phyloP scores from a whole-genome alignment of 257 asterid genomes.

The Datura wrightii region DNA sequence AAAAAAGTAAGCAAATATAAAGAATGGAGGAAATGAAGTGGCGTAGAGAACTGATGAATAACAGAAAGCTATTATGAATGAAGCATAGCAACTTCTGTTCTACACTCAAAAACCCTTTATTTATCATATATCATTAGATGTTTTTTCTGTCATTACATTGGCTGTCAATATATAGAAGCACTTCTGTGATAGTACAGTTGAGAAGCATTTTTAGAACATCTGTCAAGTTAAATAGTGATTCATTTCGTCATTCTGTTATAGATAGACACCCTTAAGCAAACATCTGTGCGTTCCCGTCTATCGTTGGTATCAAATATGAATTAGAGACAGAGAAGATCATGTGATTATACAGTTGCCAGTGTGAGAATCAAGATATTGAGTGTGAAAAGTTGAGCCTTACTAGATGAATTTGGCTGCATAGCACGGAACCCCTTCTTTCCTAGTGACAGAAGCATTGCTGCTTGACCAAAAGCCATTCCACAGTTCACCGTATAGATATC shows the following conservation, averaged over 20 bases:
- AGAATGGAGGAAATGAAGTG: neutral
- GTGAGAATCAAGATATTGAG: neutral
- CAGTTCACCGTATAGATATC: conserved; percentile 81
- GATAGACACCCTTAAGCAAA: neutral
- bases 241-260: neutral
- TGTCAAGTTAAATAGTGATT: conserved; percentile 11
- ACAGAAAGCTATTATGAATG: neutral
- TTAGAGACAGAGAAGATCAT: conserved; percentile 8
- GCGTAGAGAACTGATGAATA: neutral
- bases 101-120: conserved; percentile 14
- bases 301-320: neutral
- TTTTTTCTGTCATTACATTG: neutral
- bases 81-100: neutral
- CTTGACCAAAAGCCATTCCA: conserved; percentile 94
- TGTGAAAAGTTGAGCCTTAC: conserved; percentile 52
- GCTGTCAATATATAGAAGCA: neutral
- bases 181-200: neutral
- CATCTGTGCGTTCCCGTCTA: neutral
- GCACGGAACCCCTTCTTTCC: conserved; percentile 88
- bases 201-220: neutral
- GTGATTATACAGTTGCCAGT: neutral
- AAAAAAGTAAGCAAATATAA: neutral
- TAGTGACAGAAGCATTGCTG: conserved; percentile 88
- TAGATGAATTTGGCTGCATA: conserved; percentile 71
- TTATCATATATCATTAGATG: neutral